A percentile compares a stretch with the other conserved stretches of the same genome.
Conservation (phyloP, 768 basidiomycete species). For the Filobasidium wieringae region DNA sequence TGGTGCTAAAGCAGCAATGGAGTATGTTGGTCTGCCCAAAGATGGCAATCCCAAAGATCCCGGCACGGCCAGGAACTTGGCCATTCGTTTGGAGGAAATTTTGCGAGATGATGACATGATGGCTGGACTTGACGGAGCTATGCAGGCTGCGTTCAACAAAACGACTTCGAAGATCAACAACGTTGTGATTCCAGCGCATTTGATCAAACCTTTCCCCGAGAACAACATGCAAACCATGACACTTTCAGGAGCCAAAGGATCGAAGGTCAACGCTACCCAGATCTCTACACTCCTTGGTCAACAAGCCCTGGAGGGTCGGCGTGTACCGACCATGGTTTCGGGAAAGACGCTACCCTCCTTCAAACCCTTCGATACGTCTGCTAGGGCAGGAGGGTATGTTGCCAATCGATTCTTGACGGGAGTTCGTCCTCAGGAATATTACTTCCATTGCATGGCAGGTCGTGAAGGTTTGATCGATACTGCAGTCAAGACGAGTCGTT, state of each 20-base stretch:
- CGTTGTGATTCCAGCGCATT: constrained; percentile 67
- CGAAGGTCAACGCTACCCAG: constrained; percentile 90
- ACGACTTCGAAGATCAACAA: constrained; percentile 85
- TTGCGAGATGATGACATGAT: constrained; percentile 91
- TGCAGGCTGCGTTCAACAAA: constrained; percentile 46
- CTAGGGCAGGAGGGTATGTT: constrained; percentile 95
- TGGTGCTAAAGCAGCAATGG: constrained; percentile 78
- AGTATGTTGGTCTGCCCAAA: constrained; percentile 48
- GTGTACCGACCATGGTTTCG: constrained; percentile 97
- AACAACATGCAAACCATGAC: constrained; percentile 99
- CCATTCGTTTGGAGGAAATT: constrained; percentile 68
- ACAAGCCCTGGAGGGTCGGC: constrained; percentile 94
- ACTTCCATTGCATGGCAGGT: constrained; percentile 99
- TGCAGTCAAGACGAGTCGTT: constrained; percentile 96
- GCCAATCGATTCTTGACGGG: constrained; percentile 98
- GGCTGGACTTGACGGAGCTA: constrained; percentile 70
- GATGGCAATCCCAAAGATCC: constrained; percentile 40
- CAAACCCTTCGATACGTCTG: constrained; percentile 92
- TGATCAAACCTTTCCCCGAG: constrained; percentile 86
- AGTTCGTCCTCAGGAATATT: constrained; percentile 95
- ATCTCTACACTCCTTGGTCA: constrained; percentile 97
- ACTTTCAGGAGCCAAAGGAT: constrained; percentile 93
- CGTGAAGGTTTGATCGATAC: constrained; percentile 98
- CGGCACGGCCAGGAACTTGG: constrained; percentile 36
- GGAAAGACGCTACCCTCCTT: constrained; percentile 97